A percentile compares a stretch with the other conserved stretches of the same genome.
Evolutionary conservation across 108 stramenopile genomes (phyloP).

Genomic region (Cyclotella kingstonii): DNA sequence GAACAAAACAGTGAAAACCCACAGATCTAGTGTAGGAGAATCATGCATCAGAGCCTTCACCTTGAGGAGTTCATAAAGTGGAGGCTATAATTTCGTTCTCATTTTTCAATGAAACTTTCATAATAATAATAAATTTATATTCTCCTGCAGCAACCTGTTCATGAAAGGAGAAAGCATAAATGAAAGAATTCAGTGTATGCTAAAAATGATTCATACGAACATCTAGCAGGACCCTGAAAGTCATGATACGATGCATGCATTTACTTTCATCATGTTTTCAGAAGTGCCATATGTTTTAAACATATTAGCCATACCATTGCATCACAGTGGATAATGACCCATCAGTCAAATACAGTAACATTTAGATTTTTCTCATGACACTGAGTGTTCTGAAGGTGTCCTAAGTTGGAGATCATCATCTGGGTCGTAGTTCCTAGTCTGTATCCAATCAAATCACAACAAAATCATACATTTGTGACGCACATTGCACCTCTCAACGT

Average conservation of each 20-base stretch:
- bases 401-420: conserved; percentile 39
- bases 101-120: neutral
- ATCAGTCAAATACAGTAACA: conserved; percentile 48
- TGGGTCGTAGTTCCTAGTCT: conserved; percentile 14
- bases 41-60: neutral
- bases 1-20: neutral
- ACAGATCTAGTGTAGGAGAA: neutral
- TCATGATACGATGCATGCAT: conserved; percentile 12
- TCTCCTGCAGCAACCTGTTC: neutral
- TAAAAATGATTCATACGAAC: conserved; percentile 31
- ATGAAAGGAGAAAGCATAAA: neutral
- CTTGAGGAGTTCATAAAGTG: neutral
- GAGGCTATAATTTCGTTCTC: neutral
- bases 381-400: conserved; percentile 48
- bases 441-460: neutral
- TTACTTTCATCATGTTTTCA: conserved; percentile 16
- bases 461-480: too few relatives aligned
- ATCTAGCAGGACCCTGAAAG: conserved; percentile 1
- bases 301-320: neutral
- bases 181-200: conserved; percentile 28
- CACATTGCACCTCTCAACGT: conserved; percentile 17
- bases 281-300: neutral
- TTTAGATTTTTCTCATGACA: conserved; percentile 46
- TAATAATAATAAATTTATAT: neutral
- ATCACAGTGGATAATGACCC: conserved; percentile 3